Percentiles rank a stretch among this genome's conserved stretches.
These are phyloP conservation scores for Aspergillus hiratsukae DNA, from an alignment of 2,329 filamentous ascomycete genomes.

Conservation along the genomic window DNA sequence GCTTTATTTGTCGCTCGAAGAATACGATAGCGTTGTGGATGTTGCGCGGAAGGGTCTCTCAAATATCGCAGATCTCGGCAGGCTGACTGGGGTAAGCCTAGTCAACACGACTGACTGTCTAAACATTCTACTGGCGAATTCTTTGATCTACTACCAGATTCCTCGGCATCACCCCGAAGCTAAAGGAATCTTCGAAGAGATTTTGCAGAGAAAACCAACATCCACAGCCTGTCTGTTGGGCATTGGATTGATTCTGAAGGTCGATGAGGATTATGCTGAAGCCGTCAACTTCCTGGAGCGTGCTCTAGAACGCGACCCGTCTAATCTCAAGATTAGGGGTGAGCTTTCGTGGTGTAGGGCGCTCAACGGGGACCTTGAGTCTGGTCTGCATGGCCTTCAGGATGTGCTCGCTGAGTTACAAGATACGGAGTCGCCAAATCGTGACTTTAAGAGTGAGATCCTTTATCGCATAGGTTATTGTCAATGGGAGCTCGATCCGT, in stretches of 20 bases:
- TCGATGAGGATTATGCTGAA: conserved; percentile 80
- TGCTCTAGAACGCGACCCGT: conserved; percentile 67
- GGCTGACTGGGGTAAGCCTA: conserved; percentile 65
- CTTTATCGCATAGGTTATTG: conserved; percentile 84
- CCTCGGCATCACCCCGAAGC: conserved; percentile 88
- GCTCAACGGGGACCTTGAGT: conserved; percentile 68
- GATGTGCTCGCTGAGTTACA: conserved; percentile 63
- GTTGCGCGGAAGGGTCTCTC: conserved; percentile 69
- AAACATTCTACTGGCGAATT: conserved; percentile 75
- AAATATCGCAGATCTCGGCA: conserved; percentile 56
- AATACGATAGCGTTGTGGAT: conserved; percentile 77
- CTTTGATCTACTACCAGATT: conserved; percentile 83
- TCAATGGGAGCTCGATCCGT: conserved; percentile 77
- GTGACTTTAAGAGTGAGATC: conserved; percentile 76
- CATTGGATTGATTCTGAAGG: conserved; percentile 85
- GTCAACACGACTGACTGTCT: conserved; percentile 68
- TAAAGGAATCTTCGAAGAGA: conserved; percentile 75
- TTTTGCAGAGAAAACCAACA: conserved; percentile 68
- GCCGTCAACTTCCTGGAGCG: conserved; percentile 76
- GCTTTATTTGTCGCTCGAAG: conserved; percentile 79
- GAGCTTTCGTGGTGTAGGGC: conserved; percentile 93
- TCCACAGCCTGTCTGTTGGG: conserved; percentile 82
- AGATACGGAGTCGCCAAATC: conserved; percentile 54
- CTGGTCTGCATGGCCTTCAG: conserved; percentile 66
- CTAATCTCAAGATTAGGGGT: conserved; percentile 72